A percentile compares a stretch with the other conserved stretches of the same genome.
phyloP scores from a whole-genome alignment of 169 alveolate genomes.

The Plasmodium adleri region DNA sequence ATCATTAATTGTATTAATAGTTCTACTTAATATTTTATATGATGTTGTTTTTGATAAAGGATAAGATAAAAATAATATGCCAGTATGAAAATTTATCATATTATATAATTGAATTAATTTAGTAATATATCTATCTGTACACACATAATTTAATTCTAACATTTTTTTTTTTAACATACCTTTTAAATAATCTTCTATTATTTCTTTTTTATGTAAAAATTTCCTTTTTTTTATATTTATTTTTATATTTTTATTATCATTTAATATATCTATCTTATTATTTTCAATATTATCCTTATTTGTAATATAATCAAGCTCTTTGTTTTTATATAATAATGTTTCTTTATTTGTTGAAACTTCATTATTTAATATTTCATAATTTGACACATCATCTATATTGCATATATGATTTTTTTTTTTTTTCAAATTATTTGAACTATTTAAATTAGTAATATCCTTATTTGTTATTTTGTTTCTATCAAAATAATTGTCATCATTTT shows the following conservation, averaged over 20 bases:
- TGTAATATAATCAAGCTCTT: background rate
- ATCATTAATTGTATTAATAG: slow-evolving; percentile 74
- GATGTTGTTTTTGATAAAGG: slow-evolving; percentile 75
- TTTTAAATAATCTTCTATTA: slow-evolving; percentile 70
- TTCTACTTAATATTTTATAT: slow-evolving; percentile 51
- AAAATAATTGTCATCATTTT: background rate
- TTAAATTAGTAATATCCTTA: background rate
- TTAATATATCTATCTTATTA: background rate
- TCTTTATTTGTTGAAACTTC: background rate
- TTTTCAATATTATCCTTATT: background rate
- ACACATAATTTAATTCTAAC: slow-evolving; percentile 69
- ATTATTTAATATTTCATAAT: background rate
- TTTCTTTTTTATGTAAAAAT: slow-evolving; percentile 66
- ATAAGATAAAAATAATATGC: slow-evolving; percentile 60
- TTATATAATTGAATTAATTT: slow-evolving; percentile 72
- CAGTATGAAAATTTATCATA: slow-evolving; percentile 72
- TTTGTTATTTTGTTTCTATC: background rate
- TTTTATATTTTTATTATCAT: background rate
- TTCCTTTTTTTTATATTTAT: background rate
- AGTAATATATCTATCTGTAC: slow-evolving; percentile 61
- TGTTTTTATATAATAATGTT: background rate
- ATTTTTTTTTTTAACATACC: slow-evolving; percentile 60
- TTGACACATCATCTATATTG: background rate
- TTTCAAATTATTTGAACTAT: background rate
- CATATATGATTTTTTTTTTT: background rate